These are phyloP conservation scores for Rhizopogon vulgaris DNA, from an alignment of 768 basidiomycete species.

Conservation along the genomic window DNA sequence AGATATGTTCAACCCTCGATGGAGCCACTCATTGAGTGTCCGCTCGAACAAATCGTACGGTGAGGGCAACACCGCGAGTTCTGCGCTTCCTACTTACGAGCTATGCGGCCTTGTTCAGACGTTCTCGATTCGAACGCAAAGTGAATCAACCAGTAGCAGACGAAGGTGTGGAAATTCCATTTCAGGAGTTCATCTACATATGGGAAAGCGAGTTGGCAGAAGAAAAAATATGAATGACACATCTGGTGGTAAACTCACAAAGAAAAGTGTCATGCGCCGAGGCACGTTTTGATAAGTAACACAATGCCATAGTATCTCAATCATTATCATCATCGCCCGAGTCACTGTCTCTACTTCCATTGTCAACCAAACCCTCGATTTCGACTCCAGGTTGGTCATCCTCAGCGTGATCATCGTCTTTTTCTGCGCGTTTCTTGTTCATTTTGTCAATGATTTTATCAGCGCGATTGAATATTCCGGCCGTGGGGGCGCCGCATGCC, in stretches of 20 bases:
- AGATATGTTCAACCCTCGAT: not conserved
- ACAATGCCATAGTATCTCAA: not conserved
- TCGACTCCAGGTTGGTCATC: conserved; percentile 51
- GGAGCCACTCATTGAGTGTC: not conserved
- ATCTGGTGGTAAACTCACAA: not conserved
- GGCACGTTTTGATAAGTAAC: not conserved
- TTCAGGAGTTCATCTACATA: too few species aligned
- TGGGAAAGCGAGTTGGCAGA: not conserved
- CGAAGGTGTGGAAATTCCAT: too few species aligned
- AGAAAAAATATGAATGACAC: not conserved
- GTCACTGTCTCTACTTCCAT: conserved; percentile 15
- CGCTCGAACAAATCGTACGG: not conserved
- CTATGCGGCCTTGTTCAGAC: not conserved
- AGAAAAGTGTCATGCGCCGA: not conserved
- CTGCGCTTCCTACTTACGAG: not conserved
- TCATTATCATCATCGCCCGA: conserved; percentile 20
- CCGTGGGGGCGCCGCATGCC: conserved; percentile 89
- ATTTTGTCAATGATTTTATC: conserved; percentile 89
- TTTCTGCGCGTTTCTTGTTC: conserved; percentile 63
- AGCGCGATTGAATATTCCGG: conserved; percentile 93
- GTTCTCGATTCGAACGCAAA: not conserved
- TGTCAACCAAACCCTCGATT: conserved; percentile 51
- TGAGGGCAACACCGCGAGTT: not conserved
- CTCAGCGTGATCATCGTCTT: conserved; percentile 36
- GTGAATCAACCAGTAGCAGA: not conserved